Conservation (phyloP, 225 moss, liverwort and hornwort genomes). For the Pleurozium schreberi region DNA sequence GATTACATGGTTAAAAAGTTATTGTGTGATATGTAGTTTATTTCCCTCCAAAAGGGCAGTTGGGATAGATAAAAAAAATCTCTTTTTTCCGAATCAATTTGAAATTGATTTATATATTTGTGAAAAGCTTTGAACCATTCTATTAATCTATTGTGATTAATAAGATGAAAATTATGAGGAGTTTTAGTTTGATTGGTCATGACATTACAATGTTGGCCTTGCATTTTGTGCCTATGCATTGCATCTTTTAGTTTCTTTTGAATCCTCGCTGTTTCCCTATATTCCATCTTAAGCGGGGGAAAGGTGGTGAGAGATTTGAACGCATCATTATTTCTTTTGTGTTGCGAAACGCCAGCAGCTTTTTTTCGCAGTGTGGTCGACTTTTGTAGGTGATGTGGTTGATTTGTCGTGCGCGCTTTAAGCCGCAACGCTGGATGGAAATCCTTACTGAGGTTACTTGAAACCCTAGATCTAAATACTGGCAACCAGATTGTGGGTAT, state of each 20-base stretch:
- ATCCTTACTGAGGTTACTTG: background rate
- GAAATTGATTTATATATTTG: too few relatives aligned
- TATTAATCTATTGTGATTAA: too few relatives aligned
- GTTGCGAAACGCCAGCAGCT: too few relatives aligned
- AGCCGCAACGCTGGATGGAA: too few relatives aligned
- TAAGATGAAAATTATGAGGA: too few relatives aligned
- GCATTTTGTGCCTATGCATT: background rate
- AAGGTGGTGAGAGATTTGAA: background rate
- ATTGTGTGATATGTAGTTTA: too few relatives aligned
- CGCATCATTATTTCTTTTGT: background rate
- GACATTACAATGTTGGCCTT: background rate
- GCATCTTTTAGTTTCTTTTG: background rate
- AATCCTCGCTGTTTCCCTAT: background rate
- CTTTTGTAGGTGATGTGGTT: background rate
- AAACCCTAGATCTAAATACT: background rate
- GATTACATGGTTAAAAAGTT: too few relatives aligned
- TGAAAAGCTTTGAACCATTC: too few relatives aligned
- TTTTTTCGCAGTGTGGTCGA: background rate
- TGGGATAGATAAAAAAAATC: too few relatives aligned
- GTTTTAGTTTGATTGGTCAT: too few relatives aligned
- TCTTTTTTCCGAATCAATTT: too few relatives aligned
- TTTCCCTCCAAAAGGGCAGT: too few relatives aligned
- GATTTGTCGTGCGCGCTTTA: background rate
- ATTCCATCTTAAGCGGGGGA: background rate
- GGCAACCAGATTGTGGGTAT: background rate